Base-by-base conservation (phyloP, 768 basidiomycete species). In the Pleurotus cornucopiae region DNA sequence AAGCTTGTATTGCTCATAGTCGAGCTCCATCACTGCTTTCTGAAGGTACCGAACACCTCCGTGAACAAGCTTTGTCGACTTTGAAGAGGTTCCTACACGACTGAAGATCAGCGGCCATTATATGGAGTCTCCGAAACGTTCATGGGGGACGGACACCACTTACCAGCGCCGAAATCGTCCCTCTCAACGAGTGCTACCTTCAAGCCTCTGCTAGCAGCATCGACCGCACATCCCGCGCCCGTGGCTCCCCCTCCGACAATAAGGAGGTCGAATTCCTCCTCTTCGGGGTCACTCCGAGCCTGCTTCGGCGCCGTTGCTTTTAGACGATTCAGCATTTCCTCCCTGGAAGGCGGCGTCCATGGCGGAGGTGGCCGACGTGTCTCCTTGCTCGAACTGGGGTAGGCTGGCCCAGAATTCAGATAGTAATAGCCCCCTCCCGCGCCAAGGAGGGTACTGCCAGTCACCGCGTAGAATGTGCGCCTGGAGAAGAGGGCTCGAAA, bases 31-130 rank as follows among this genome's bases (percentile, higher is more conserved):
- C 37, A 98, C 81, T 2, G 96, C 96, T 67, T 98, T 99, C 66
- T 99, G 96, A 9, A 99, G 83, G 70, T 99, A 99, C 1, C 96
- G 85, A 2, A 98, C 96, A 39, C 96, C 96, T 13, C 96, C 96
- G 72, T 99, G 97, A 0, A 99, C 96, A 52, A 99, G 86, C 69
- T 99, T 98, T 1, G 97, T 98, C 6, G 93, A 94, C 67, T 98
- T 98, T 5, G 93, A 96, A 0, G 93, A 96, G 0, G 96, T 97
- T 14, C 95, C 93, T 92, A 64, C 20, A 14, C 9, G 37, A 57
- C 11, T 34, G 49, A 23, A 12, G 21, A 46, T 51, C 23, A 51
- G 14, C 30, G 21, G 14, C n/a, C 16, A 41, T 49, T 14, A 7
- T 45, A 21, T 44, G n/a, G 14, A n/a, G 20, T 6, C 13, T 44